These are phyloP conservation scores for Neostapfia colusana DNA, from an alignment of 176 grass and related monocot genomes.

Conservation along the genomic window DNA sequence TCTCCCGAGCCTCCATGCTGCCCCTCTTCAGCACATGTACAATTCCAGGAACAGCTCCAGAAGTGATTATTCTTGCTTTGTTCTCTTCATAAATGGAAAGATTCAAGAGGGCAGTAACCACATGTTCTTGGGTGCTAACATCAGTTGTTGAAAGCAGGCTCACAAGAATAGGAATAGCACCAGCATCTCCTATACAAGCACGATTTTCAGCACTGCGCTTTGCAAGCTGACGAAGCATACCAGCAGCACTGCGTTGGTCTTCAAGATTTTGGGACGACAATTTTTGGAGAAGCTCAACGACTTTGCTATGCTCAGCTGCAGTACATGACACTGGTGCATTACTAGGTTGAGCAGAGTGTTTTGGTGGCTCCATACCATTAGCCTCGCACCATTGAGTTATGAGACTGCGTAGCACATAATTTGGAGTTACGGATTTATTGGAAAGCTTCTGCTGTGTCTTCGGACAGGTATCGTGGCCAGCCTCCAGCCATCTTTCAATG, in stretches of 20 bases:
- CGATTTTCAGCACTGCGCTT: slow-evolving; percentile 80
- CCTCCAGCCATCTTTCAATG: slow-evolving; percentile 87
- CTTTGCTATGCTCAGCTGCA: slow-evolving; percentile 64
- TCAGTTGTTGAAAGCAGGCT: slow-evolving; percentile 69
- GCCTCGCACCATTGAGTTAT: slow-evolving; percentile 88
- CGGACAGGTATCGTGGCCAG: slow-evolving; percentile 75
- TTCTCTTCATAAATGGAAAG: slow-evolving; percentile 92
- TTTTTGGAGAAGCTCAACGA: slow-evolving; percentile 73
- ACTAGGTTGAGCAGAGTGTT: slow-evolving; percentile 43
- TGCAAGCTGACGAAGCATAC: slow-evolving; percentile 82
- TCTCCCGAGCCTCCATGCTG: slow-evolving; percentile 91
- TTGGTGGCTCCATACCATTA: slow-evolving; percentile 86
- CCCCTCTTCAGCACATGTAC: slow-evolving; percentile 89
- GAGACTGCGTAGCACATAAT: slow-evolving; percentile 75
- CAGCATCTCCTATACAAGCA: slow-evolving; percentile 85
- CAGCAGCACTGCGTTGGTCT: slow-evolving; percentile 64
- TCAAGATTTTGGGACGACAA: slow-evolving; percentile 72
- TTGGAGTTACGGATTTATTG: slow-evolving; percentile 77
- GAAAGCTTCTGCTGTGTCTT: slow-evolving; percentile 83
- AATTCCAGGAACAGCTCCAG: slow-evolving; percentile 75
- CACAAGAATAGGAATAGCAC: slow-evolving; percentile 86
- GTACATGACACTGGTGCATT: slow-evolving; percentile 58
- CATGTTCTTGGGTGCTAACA: slow-evolving; percentile 74
- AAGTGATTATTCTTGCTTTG: slow-evolving; percentile 72
- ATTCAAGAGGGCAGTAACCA: slow-evolving; percentile 87